Evolutionary conservation across 2,329 filamentous ascomycete genomes (phyloP).

Genomic region (Aspergillus fumigatus): DNA sequence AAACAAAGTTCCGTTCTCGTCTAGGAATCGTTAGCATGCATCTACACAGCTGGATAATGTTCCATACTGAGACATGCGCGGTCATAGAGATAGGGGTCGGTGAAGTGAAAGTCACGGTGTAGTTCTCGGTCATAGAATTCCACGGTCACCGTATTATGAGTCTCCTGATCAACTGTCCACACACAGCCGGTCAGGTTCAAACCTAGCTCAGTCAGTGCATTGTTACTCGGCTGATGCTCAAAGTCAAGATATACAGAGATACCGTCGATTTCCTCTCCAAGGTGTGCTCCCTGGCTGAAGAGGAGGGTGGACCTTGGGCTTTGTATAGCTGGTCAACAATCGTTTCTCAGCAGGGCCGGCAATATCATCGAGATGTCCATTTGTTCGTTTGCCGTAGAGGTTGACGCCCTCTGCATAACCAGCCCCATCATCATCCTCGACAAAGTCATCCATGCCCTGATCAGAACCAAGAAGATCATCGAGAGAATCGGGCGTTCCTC

Average conservation of each 20-base stretch:
- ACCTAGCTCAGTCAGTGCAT: conserved; percentile 33
- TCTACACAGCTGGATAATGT: not conserved
- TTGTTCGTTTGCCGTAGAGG: conserved; percentile 58
- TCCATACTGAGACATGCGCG: conserved; percentile 77
- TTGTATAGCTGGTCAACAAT: conserved; percentile 44
- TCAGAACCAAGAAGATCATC: conserved; percentile 72
- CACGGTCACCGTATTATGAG: conserved; percentile 87
- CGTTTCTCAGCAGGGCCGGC: conserved; percentile 50
- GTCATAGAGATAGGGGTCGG: conserved; percentile 91
- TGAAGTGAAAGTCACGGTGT: conserved; percentile 94
- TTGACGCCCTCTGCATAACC: conserved; percentile 71
- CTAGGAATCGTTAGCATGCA: conserved; percentile 28
- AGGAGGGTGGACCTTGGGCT: conserved; percentile 70
- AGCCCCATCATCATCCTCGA: conserved; percentile 91
- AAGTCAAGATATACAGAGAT: conserved; percentile 59
- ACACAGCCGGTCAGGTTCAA: conserved; percentile 91
- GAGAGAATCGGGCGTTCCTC: conserved; percentile 68
- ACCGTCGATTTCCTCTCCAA: conserved; percentile 90
- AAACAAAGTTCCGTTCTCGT: conserved; percentile 80
- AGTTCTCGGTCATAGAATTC: conserved; percentile 96
- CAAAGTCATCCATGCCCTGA: conserved; percentile 72
- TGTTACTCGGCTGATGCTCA: not conserved
- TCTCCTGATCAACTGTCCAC: conserved; percentile 95
- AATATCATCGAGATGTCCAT: conserved; percentile 44
- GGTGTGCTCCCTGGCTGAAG: conserved; percentile 95